Conservation (phyloP, 2,329 filamentous ascomycete species). For the Ramularia collo-cygni region DNA sequence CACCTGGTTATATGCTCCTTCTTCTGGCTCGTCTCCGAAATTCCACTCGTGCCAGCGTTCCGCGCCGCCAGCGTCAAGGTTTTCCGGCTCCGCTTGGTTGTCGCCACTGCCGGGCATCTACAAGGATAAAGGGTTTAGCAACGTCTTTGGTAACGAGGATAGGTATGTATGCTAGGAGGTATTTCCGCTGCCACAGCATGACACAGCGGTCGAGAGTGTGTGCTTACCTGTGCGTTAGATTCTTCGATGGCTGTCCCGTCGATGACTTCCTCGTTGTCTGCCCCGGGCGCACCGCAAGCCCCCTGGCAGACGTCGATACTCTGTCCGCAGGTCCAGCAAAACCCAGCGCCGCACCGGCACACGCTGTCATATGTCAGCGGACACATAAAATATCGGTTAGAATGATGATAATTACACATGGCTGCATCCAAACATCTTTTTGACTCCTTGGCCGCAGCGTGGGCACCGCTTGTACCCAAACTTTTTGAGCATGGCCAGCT, state of each 20-base stretch:
- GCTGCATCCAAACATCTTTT: constrained; percentile 43
- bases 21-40: constrained; percentile 34
- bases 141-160: too few relatives aligned
- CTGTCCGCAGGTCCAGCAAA: constrained; percentile 42
- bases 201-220: too few relatives aligned
- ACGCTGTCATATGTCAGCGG: constrained; percentile 10
- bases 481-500: constrained; percentile 33
- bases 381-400: background rate
- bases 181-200: too few relatives aligned
- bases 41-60: constrained; percentile 27
- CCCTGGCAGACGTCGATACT: constrained; percentile 30
- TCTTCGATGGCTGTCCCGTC: too few relatives aligned
- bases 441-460: constrained; percentile 42
- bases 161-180: too few relatives aligned
- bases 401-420: constrained; percentile 31
- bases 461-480: constrained; percentile 47
- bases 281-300: too few relatives aligned
- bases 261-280: constrained; percentile 23
- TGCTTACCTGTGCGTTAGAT: too few relatives aligned
- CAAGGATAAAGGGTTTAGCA: too few relatives aligned
- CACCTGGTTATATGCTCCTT: constrained; percentile 15
- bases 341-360: constrained; percentile 45
- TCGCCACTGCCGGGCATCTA: constrained; percentile 2
- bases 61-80: constrained; percentile 30
- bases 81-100: constrained; percentile 10